Conservation (phyloP, 768 basidiomycete species). For the Kwoniella shandongensis region DNA sequence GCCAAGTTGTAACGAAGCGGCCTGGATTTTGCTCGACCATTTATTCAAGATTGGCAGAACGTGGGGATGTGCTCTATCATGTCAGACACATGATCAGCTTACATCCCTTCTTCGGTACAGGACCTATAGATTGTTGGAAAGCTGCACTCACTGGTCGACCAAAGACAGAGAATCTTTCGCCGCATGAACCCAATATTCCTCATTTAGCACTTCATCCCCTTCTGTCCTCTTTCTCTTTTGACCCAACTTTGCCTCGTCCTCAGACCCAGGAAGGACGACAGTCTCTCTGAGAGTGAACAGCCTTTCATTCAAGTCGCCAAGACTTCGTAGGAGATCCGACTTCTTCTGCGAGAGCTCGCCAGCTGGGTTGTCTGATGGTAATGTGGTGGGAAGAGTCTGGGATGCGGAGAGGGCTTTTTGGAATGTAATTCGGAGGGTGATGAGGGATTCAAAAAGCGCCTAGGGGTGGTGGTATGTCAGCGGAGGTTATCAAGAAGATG, state of each 20-base stretch:
- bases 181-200: conserved; percentile 37
- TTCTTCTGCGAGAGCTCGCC: conserved; percentile 20
- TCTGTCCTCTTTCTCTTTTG: conserved; percentile 37
- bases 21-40: conserved; percentile 95
- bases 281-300: conserved; percentile 54
- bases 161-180: conserved; percentile 37
- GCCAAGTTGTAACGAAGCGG: conserved; percentile 73
- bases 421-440: conserved; percentile 86
- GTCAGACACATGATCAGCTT: not conserved
- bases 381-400: conserved; percentile 63
- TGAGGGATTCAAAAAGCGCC: conserved; percentile 79
- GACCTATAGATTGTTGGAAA: not conserved
- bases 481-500: too few relatives aligned
- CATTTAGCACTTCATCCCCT: conserved; percentile 20
- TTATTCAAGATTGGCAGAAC: conserved; percentile 77
- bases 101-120: conserved; percentile 33
- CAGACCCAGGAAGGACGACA: conserved; percentile 30
- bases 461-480: too few relatives aligned
- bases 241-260: conserved; percentile 14
- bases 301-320: conserved; percentile 36
- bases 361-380: conserved; percentile 19
- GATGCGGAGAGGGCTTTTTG: conserved; percentile 73
- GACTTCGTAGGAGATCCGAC: conserved; percentile 22
- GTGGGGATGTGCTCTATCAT: conserved; percentile 64
- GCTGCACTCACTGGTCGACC: conserved; percentile 42